Base-by-base conservation (phyloP, 768 basidiomycete species). In the Cyclocybe cylindracea region DNA sequence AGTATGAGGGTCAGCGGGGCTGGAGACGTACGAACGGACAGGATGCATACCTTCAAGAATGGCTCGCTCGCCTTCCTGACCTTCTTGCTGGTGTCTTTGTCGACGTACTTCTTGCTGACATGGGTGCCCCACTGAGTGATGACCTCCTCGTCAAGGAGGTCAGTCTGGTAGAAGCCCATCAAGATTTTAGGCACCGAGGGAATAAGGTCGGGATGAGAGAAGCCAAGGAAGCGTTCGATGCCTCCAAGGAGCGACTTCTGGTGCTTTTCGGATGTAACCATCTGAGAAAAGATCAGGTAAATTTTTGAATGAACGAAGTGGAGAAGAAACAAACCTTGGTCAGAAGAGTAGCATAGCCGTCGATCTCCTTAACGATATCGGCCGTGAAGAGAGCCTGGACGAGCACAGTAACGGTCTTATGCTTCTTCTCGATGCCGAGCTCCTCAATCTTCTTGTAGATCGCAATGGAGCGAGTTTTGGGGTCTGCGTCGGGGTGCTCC, bases 51-150 rank as follows among this genome's bases (percentile, higher is more conserved):
- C 80, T 94, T 94, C 65, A 98, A 74, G 78, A 98, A 98, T 0
- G 95, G 94, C 67, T 92, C 94, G 58, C 90, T 89, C 10, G 94
- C 94, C 77, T 95, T 96, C 61, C 95, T 80, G 46, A 99, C 94
- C 72, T 85, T 94, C 83, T 98, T 98, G 70, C 89, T 91, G 41
- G 83, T 88, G 24, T 98, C 94, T 72, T 89, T 94, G 71, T 96
- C 91, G 40, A 94, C 91, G 65, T 93, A 96, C 75, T 98, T 97
- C 79, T 90, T 96, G 73, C 88, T 91, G 66, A 94, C 92, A 61
- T 96, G 94, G 4, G 92, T 96, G 7, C 94, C 94, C 96, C 94
- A 98, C 56, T 94, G 85, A 8, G 78, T 84, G 44, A 95, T 77
- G 5, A 96, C 79, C 19, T 92, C 93, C 67, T 99, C 97, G 6